These are phyloP conservation scores for Myriosclerotinia duriaeana DNA, from an alignment of 2,329 filamentous ascomycete genomes.

Conservation along the genomic window DNA sequence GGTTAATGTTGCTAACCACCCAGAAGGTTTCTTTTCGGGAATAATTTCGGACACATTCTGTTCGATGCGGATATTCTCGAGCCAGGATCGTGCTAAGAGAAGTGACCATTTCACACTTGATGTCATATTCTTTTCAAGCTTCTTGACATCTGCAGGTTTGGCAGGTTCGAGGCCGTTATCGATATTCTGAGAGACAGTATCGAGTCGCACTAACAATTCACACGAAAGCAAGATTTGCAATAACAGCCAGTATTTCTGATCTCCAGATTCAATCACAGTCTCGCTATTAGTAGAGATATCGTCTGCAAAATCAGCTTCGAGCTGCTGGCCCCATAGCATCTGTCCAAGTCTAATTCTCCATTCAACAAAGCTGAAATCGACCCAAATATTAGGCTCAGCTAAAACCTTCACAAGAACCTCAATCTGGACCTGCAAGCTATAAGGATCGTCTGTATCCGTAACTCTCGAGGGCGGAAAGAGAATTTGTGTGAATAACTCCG, in stretches of 20 bases:
- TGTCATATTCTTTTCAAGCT: constrained; percentile 62
- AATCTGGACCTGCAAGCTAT: constrained; percentile 68
- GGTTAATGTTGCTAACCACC: constrained; percentile 59
- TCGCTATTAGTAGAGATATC: constrained; percentile 53
- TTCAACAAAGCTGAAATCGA: constrained; percentile 72
- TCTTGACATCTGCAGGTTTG: constrained; percentile 56
- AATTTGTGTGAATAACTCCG: constrained; percentile 60
- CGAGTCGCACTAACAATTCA: constrained; percentile 63
- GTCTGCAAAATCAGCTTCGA: constrained; percentile 52
- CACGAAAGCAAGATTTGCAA: constrained; percentile 64
- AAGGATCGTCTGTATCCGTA: constrained; percentile 58
- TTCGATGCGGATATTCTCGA: constrained; percentile 64
- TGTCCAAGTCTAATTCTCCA: constrained; percentile 74
- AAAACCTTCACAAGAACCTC: constrained; percentile 65
- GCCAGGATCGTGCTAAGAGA: constrained; percentile 62
- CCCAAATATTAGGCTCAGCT: constrained; percentile 65
- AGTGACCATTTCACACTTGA: constrained; percentile 66
- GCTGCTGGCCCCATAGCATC: constrained; percentile 62
- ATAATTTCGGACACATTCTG: constrained; percentile 42
- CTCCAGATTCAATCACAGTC: constrained; percentile 52
- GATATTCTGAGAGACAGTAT: constrained; percentile 61
- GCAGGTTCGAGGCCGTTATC: constrained; percentile 54
- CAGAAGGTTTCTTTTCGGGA: constrained; percentile 39
- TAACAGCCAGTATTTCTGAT: constrained; percentile 66
- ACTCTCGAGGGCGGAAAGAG: constrained; percentile 57